Conservation (phyloP, 192 early-diverging fungal genomes). For the Lobosporangium transversale region DNA sequence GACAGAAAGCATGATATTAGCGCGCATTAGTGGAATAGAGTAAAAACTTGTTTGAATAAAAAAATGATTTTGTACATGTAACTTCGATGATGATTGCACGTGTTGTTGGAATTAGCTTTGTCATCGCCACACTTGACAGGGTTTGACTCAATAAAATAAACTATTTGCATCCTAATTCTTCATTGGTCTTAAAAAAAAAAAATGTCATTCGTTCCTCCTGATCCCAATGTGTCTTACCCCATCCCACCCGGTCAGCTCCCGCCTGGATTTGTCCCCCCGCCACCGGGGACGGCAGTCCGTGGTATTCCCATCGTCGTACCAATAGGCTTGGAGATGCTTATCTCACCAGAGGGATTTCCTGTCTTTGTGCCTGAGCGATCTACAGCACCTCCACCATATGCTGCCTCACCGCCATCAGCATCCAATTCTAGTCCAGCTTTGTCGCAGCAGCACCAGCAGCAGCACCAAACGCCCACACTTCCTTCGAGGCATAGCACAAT, state of each 20-base stretch:
- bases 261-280: slow-evolving; percentile 39
- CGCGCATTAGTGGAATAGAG: no score
- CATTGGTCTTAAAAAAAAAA: no score
- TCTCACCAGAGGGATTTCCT: slow-evolving; percentile 49
- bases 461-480: slow-evolving; percentile 15
- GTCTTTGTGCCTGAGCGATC: slow-evolving; percentile 45
- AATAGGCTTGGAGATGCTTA: slow-evolving; percentile 46
- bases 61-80: no score
- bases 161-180: no score
- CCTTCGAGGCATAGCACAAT: slow-evolving; percentile 31
- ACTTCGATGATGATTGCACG: no score
- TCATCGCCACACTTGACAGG: slow-evolving; percentile 5
- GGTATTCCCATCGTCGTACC: slow-evolving; percentile 51
- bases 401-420: slow-evolving; percentile 4
- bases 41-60: no score
- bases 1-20: slow-evolving; percentile 52
- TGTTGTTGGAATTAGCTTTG: no score
- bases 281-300: slow-evolving; percentile 42
- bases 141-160: no score
- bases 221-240: slow-evolving; percentile 41
- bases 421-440: slow-evolving; percentile 14
- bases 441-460: slow-evolving; percentile 11
- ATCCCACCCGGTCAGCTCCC: slow-evolving; percentile 45
- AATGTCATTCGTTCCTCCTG: slow-evolving; percentile 42
- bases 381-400: slow-evolving; percentile 1